A percentile compares a stretch with the other conserved stretches of the same genome.
Conservation (phyloP, 495 filamentous ascomycete species). For the Penicillium canariense region DNA sequence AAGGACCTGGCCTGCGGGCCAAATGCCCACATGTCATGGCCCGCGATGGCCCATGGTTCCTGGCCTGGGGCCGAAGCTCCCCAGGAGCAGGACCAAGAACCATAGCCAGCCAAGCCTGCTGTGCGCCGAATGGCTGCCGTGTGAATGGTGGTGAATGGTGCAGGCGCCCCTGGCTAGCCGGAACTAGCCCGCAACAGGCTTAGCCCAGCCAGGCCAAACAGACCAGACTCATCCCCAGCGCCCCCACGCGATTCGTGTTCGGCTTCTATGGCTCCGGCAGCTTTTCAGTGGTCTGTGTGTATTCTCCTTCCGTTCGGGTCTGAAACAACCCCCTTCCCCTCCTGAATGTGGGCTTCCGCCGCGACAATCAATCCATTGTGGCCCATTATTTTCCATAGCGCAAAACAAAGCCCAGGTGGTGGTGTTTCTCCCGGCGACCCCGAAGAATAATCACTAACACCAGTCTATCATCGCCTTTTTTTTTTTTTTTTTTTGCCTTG, state of each 20-base stretch:
- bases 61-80: conserved; percentile 7
- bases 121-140: background rate
- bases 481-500: background rate
- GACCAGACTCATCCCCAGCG: background rate
- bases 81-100: background rate
- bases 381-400: background rate
- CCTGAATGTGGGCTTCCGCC: background rate
- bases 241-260: background rate
- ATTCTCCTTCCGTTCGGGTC: background rate
- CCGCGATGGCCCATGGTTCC: conserved; percentile 8
- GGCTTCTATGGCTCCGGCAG: background rate
- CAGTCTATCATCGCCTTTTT: background rate
- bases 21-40: background rate
- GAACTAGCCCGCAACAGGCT: background rate
- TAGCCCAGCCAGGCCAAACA: background rate
- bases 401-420: no score
- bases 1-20: background rate
- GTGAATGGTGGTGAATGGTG: background rate
- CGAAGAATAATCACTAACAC: background rate
- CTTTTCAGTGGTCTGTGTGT: background rate
- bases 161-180: background rate
- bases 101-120: background rate
- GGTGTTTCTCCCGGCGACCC: background rate
- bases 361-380: background rate
- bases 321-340: no score